Evolutionary conservation across 23 red algal species (phyloP).

Genomic region (Gracilariopsis chorda): DNA sequence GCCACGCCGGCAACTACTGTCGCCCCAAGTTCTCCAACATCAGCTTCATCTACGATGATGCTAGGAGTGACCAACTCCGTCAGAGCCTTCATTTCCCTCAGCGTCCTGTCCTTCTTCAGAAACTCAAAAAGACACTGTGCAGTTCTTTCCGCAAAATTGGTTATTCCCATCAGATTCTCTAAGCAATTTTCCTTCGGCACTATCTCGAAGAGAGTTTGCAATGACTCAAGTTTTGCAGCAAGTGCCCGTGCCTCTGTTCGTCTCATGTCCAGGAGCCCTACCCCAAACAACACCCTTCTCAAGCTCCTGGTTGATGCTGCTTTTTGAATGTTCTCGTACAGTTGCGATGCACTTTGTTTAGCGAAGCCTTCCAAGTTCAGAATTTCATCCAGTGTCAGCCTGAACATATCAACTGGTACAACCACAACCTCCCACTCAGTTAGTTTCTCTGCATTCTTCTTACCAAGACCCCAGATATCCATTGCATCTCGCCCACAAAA

Average conservation of each 20-base stretch:
- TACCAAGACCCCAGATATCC: constrained; percentile 73
- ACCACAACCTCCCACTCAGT: constrained; percentile 31
- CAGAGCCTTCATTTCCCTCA: constrained; percentile 42
- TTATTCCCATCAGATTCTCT: neutral
- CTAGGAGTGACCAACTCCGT: neutral
- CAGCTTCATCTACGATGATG: constrained; percentile 35
- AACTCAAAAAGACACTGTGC: constrained; percentile 26
- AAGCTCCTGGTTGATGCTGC: constrained; percentile 20
- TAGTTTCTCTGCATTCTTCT: constrained; percentile 52
- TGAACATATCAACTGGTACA: constrained; percentile 50
- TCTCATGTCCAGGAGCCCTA: constrained; percentile 47
- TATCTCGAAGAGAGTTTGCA: constrained; percentile 15
- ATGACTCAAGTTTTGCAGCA: neutral
- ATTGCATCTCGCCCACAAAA: constrained; percentile 44
- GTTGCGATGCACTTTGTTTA: constrained; percentile 27
- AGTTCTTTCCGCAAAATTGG: constrained; percentile 55
- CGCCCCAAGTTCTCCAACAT: neutral
- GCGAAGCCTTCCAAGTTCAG: constrained; percentile 43
- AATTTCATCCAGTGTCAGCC: constrained; percentile 46
- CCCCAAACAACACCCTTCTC: constrained; percentile 43
- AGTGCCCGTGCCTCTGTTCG: constrained; percentile 36
- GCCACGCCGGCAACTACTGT: neutral
- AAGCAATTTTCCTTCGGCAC: neutral
- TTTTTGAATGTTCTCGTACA: constrained; percentile 29
- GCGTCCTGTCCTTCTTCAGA: neutral